Conservation (phyloP, 495 filamentous ascomycete genomes). For the Lophiostoma macrostomum region DNA sequence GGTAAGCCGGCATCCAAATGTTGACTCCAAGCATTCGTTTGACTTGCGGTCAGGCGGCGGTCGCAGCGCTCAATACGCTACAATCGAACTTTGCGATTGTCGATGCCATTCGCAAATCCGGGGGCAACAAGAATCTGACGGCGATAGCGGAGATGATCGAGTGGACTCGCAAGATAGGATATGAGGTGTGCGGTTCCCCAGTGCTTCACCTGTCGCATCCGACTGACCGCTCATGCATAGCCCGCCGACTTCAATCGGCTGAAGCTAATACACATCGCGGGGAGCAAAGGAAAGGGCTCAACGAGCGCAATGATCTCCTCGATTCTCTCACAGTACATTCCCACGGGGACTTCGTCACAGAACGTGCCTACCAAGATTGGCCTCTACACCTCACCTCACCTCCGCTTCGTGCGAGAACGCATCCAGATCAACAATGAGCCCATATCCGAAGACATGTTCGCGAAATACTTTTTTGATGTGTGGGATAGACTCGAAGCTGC, state of each 20-base stretch:
- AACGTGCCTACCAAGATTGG: slow-evolving; percentile 58
- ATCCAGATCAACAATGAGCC: slow-evolving; percentile 78
- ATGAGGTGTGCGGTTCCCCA: slow-evolving; percentile 56
- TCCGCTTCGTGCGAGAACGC: slow-evolving; percentile 82
- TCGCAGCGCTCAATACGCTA: slow-evolving; percentile 81
- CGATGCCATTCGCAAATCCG: slow-evolving; percentile 67
- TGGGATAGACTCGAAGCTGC: slow-evolving; percentile 72
- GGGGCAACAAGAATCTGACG: slow-evolving; percentile 61
- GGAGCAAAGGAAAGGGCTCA: slow-evolving; percentile 91
- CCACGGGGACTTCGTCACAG: slow-evolving; percentile 36
- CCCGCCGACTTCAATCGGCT: slow-evolving; percentile 72
- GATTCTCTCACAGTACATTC: slow-evolving; percentile 57
- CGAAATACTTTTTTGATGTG: slow-evolving; percentile 82
- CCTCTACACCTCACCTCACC: slow-evolving; percentile 84
- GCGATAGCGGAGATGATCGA: slow-evolving; percentile 73
- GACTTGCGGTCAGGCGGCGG: slow-evolving; percentile 61
- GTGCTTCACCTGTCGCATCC: not conserved
- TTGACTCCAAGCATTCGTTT: not conserved
- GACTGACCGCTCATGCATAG: slow-evolving; percentile 41
- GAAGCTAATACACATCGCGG: slow-evolving; percentile 79
- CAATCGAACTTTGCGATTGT: slow-evolving; percentile 82
- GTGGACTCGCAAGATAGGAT: slow-evolving; percentile 74
- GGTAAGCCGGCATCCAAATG: slow-evolving; percentile 11
- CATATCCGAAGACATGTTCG: slow-evolving; percentile 71
- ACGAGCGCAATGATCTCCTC: slow-evolving; percentile 68